Percentiles rank a stretch among this genome's conserved stretches.
phyloP scores from a whole-genome alignment of 352 stramenopile genomes.

The Peronospora tabacina region DNA sequence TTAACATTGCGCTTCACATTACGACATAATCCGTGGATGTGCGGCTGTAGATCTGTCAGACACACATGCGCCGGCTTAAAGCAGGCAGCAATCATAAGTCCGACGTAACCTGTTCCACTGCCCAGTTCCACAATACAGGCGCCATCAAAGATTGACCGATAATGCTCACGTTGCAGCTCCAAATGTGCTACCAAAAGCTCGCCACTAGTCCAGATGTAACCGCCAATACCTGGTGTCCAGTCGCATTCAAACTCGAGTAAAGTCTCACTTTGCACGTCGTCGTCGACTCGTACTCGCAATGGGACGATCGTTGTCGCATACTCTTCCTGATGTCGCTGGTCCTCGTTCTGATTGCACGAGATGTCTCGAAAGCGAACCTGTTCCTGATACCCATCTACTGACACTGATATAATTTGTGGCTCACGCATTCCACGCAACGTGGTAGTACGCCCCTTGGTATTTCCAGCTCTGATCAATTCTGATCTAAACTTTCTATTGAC shows the following conservation, averaged over 20 bases:
- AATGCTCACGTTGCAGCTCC: constrained; percentile 39
- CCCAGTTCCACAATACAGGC: constrained; percentile 67
- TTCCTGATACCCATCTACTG: constrained; percentile 1
- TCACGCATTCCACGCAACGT: neutral
- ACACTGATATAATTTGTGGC: neutral
- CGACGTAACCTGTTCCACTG: constrained; percentile 71
- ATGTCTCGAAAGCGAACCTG: constrained; percentile 1
- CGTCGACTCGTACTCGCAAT: constrained; percentile 40
- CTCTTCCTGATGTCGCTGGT: constrained; percentile 8
- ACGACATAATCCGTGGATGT: constrained; percentile 47
- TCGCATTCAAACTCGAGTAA: constrained; percentile 63
- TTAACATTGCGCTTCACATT: constrained; percentile 50
- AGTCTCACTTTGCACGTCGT: constrained; percentile 17
- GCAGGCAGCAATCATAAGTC: constrained; percentile 51
- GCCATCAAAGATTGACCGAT: constrained; percentile 46
- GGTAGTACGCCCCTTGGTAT: neutral
- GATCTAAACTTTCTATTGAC: neutral
- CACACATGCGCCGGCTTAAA: constrained; percentile 52
- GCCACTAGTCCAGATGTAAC: constrained; percentile 77
- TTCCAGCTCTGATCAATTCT: constrained; percentile 1
- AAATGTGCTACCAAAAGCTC: constrained; percentile 62
- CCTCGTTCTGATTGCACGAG: constrained; percentile 2
- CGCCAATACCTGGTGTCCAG: constrained; percentile 75
- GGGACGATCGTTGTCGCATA: constrained; percentile 31
- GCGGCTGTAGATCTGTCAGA: constrained; percentile 56